A percentile compares a stretch with the other conserved stretches of the same genome.
Conservation (phyloP, 2,329 filamentous ascomycete species). For the Claviceps sp. region DNA sequence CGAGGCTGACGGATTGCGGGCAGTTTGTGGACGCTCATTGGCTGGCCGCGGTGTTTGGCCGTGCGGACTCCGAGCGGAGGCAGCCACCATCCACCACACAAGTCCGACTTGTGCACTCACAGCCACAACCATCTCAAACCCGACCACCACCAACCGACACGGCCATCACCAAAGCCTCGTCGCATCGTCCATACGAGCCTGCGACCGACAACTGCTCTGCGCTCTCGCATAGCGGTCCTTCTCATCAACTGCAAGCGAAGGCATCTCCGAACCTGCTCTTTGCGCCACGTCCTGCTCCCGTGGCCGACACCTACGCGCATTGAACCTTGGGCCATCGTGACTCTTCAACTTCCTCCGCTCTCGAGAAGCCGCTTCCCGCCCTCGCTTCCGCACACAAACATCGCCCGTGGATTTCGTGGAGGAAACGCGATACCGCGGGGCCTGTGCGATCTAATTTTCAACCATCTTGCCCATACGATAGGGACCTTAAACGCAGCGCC, state of each 20-base stretch:
- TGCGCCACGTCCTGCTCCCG: not conserved
- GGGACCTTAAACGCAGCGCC: not conserved
- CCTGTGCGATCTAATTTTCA: not conserved
- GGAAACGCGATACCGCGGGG: not conserved
- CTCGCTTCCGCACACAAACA: not conserved
- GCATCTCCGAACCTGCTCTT: not conserved
- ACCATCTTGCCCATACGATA: not conserved
- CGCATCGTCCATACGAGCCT: not conserved
- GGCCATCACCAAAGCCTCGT: not conserved
- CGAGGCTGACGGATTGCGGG: not conserved
- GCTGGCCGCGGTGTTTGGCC: not conserved
- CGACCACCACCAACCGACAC: not conserved
- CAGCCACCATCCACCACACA: not conserved
- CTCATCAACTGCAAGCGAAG: not conserved
- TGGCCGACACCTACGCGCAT: not conserved
- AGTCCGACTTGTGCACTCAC: not conserved
- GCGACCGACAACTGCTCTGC: not conserved
- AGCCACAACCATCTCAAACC: not conserved
- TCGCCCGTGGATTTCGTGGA: not conserved
- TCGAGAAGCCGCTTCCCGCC: not conserved
- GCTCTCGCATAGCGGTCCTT: slow-evolving; percentile 1
- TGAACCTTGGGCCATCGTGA: not conserved
- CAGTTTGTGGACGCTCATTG: not conserved
- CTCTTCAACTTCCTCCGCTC: not conserved
- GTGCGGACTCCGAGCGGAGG: not conserved